phyloP scores from a whole-genome alignment of 371 early-diverging fungal species.

The Smittium mucronatum region DNA sequence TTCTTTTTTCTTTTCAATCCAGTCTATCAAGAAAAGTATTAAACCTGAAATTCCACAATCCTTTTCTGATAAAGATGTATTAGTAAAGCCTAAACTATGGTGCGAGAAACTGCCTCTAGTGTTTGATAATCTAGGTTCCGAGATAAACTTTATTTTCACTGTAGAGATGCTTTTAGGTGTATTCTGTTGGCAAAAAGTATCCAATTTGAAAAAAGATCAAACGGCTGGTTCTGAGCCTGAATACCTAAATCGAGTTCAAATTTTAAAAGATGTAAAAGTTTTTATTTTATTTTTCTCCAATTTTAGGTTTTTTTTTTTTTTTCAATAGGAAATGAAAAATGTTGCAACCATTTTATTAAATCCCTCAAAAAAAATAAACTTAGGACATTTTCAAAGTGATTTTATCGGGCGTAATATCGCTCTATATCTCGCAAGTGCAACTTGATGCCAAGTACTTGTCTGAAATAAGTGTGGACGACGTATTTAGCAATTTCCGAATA shows the following conservation, averaged over 20 bases:
- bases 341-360: no score
- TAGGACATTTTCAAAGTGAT: constrained; percentile 49
- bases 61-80: no score
- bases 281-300: no score
- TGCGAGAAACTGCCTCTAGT: constrained; percentile 45
- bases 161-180: constrained; percentile 43
- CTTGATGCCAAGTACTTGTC: constrained; percentile 24
- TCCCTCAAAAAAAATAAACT: no score
- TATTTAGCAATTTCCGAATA: constrained; percentile 29
- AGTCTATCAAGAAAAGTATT: no score
- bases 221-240: constrained; percentile 31
- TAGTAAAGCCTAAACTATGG: no score
- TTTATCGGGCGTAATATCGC: constrained; percentile 67
- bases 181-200: constrained; percentile 40
- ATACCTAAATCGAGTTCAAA: no score
- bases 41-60: no score
- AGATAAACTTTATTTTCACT: constrained; percentile 57
- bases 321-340: no score
- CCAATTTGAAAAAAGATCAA: not conserved
- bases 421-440: constrained; percentile 44
- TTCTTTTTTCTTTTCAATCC: no score
- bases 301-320: no score
- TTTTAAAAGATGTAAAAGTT: no score
- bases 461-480: constrained; percentile 24
- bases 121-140: constrained; percentile 53